Percentiles rank a stretch among this genome's conserved stretches.
These are phyloP conservation scores for Populus ilicifolia DNA, from an alignment of 345 rosid genomes.

Conservation along the genomic window DNA sequence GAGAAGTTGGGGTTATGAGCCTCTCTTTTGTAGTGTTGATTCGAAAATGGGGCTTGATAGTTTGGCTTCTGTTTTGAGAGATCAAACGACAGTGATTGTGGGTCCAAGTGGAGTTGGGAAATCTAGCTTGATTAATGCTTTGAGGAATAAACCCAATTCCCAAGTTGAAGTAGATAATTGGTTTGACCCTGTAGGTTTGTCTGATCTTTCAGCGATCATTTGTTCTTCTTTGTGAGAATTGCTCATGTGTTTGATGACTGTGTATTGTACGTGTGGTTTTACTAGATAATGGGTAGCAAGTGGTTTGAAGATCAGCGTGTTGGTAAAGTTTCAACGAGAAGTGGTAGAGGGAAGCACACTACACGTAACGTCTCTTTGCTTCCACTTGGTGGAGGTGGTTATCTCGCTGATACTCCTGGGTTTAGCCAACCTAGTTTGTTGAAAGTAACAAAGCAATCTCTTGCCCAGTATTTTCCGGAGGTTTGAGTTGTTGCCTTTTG, in stretches of 20 bases:
- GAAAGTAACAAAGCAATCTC: conserved; percentile 90
- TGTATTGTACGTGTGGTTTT: not conserved
- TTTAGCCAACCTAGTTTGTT: conserved; percentile 85
- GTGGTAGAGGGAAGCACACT: conserved; percentile 91
- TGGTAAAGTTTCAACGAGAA: conserved; percentile 76
- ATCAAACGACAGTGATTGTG: conserved; percentile 84
- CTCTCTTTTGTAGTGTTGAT: conserved; percentile 76
- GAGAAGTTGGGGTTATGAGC: conserved; percentile 75
- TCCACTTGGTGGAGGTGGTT: conserved; percentile 73
- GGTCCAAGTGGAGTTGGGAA: conserved; percentile 99
- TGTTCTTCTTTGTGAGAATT: not conserved
- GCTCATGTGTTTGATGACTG: not conserved
- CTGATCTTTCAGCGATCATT: not conserved
- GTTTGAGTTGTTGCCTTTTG: conserved; percentile 32
- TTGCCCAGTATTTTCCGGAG: conserved; percentile 82
- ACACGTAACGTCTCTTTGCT: conserved; percentile 81
- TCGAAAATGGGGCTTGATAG: conserved; percentile 59
- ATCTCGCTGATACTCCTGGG: conserved; percentile 94
- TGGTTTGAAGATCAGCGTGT: conserved; percentile 79
- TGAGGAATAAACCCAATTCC: conserved; percentile 47
- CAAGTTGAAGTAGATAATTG: conserved; percentile 48
- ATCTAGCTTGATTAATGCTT: conserved; percentile 77
- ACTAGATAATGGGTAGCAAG: conserved; percentile 65
- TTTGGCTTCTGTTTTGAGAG: conserved; percentile 50
- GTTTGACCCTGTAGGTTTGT: conserved; percentile 66